Percentiles rank a stretch among this genome's conserved stretches.
Conservation (phyloP, 768 basidiomycete genomes). For the Dictyophora rubrovolvata region DNA sequence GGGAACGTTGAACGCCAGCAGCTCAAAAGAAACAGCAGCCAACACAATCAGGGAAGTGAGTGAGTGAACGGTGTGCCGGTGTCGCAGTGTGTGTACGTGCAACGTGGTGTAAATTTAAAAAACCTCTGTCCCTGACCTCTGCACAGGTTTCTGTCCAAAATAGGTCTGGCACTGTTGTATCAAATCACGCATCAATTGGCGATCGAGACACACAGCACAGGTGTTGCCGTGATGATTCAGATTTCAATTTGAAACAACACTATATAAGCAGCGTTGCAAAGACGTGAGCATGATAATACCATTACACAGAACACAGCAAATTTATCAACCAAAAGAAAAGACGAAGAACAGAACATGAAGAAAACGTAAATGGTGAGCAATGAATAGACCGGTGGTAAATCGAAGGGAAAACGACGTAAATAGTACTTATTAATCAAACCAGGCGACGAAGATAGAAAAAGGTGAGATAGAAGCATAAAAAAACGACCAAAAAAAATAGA, state of each 20-base stretch:
- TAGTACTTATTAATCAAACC: not conserved
- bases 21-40: not conserved
- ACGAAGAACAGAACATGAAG: not conserved
- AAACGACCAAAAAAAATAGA: not conserved
- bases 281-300: not conserved
- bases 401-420: not conserved
- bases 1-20: not conserved
- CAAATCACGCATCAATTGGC: not conserved
- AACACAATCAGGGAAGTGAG: too few relatives aligned
- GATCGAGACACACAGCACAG: too few relatives aligned
- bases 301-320: slow-evolving; percentile 4
- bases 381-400: not conserved
- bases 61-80: not conserved
- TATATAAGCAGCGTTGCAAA: not conserved
- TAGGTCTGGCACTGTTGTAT: not conserved
- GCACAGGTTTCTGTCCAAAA: not conserved
- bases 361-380: too few relatives aligned
- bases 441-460: not conserved
- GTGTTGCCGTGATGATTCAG: too few relatives aligned
- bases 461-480: not conserved
- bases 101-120: not conserved
- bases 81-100: not conserved
- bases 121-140: not conserved
- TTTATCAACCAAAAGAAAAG: slow-evolving; percentile 3
- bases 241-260: too few relatives aligned